phyloP scores from a whole-genome alignment of 169 alveolate species.

The Perkinsus olseni region DNA sequence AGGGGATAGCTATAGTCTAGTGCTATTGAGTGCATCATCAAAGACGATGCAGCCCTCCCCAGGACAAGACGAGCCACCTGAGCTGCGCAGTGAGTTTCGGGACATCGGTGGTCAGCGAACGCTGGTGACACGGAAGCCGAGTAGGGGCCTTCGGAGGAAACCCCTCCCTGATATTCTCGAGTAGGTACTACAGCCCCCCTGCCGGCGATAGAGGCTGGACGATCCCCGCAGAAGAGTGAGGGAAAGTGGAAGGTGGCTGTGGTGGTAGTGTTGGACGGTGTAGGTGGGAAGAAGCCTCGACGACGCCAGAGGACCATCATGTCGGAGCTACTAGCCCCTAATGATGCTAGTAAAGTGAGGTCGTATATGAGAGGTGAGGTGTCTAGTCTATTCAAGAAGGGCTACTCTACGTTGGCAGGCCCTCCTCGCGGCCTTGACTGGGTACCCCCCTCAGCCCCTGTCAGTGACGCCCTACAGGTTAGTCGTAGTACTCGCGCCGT shows the following conservation, averaged over 20 bases:
- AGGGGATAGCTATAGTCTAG: no score
- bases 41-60: no score
- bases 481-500: no score
- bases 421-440: background rate
- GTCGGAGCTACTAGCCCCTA: background rate
- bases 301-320: background rate
- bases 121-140: background rate
- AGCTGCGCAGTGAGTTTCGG: background rate
- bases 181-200: background rate
- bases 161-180: background rate
- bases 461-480: no score
- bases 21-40: no score
- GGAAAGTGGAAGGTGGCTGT: background rate
- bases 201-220: background rate
- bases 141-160: background rate
- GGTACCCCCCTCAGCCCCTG: background rate
- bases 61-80: no score
- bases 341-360: background rate
- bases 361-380: background rate
- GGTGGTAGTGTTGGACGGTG: background rate
- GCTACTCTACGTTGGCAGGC: background rate
- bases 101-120: background rate
- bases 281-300: background rate
- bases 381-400: background rate
- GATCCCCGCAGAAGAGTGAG: background rate